Evolutionary conservation across 1,284 basidiomycete species (phyloP), one percentile per base, ranked within the genome.

Genomic region (Trametes pubescens): DNA sequence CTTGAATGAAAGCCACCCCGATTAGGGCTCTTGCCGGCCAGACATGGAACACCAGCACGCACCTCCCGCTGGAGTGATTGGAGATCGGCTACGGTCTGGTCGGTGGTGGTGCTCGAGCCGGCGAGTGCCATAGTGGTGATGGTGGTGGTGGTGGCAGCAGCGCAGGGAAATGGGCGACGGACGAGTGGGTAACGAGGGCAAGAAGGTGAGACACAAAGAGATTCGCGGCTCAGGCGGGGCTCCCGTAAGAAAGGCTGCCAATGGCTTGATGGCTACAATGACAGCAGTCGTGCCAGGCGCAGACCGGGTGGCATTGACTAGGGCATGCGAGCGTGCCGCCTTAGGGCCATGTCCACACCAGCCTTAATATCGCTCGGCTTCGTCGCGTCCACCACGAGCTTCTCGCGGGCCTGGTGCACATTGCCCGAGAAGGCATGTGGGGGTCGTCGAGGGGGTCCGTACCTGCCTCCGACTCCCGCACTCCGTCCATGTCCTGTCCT

Each of bases 41-140:
- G 4, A 47, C 14, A 18, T 1, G 13, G 34, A 37, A 34, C 1
- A 9, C 5, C 55, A 22, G 49, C 9, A 32, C 68, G n/a, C 55
- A 71, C 71, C 66, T 73, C 65, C 11, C 46, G 52, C 51, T 61
- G 59, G 7, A 71, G 9, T 5, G 51, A 40, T 24, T 65, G 56
- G 6, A 71, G 34, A 24, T 65, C 64, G 0, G 65, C 38, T 21
- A 47, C 10, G 7, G 24, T 6, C 26, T 24, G 11, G 10, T 48
- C 24, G 6, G 5, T 2, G 24, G 4, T 14, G 14, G 21, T 11
- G 21, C 21, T 24, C 21, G 44, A 6, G 24, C 4, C 26, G n/a
- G 47, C 47, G 24, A 48, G 47, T 5, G 47, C 47, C 47, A 48
- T 48, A 3, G 47, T 48, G 4, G 24, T 13, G 47, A 5, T 24